Conservation (phyloP, 441 rosid genomes). For the Geranium incanum region DNA sequence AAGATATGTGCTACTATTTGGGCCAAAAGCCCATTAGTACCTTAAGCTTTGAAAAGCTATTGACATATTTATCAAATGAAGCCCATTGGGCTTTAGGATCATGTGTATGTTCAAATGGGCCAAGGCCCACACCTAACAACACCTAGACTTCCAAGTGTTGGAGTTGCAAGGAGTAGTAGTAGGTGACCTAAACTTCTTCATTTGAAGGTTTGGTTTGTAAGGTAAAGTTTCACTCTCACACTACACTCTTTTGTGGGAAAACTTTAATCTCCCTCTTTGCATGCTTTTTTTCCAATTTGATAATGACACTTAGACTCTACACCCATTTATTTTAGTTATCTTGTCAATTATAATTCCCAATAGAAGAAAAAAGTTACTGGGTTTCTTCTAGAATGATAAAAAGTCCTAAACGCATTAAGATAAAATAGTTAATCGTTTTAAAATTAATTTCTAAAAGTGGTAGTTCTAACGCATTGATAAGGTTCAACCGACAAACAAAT, state of each 20-base stretch:
- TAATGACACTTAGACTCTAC: not conserved
- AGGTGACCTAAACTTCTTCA: not conserved
- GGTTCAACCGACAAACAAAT: no score
- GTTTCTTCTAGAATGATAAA: not conserved
- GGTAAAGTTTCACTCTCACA: not conserved
- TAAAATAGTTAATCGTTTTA: no score
- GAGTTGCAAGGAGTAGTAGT: not conserved
- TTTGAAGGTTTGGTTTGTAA: not conserved
- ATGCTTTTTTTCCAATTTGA: not conserved
- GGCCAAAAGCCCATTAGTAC: no score
- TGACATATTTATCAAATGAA: not conserved
- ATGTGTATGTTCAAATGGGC: not conserved
- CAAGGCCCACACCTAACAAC: not conserved
- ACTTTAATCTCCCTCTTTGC: not conserved
- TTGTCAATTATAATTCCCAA: not conserved
- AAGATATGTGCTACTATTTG: no score
- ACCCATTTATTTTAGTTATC: not conserved
- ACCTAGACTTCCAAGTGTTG: not conserved
- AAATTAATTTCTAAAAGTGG: no score
- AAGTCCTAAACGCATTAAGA: no score
- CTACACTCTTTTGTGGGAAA: not conserved
- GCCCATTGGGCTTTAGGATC: not conserved
- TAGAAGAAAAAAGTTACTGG: not conserved
- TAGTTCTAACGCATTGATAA: no score
- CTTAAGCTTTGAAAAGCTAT: no score